Conservation (phyloP, 441 rosid species). For the Isatis lusitanica region DNA sequence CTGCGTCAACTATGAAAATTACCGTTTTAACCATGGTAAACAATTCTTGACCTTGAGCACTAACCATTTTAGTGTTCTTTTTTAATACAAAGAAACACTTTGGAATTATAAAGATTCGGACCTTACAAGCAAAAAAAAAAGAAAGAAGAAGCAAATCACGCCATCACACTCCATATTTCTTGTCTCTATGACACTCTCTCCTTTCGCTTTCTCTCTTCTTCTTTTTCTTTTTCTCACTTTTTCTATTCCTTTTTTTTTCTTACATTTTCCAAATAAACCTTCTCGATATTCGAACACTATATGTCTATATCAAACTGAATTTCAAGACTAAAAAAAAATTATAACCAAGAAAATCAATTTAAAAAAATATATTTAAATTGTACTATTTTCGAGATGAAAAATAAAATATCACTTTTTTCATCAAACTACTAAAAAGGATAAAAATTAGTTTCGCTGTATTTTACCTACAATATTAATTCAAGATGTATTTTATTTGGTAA, state of each 20-base stretch:
- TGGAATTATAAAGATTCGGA: slow-evolving; percentile 74
- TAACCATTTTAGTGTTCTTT: background rate
- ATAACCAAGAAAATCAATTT: background rate
- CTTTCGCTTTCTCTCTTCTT: slow-evolving; percentile 44
- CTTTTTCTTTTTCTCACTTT: slow-evolving; percentile 28
- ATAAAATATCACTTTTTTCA: background rate
- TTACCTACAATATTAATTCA: background rate
- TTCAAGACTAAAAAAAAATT: background rate
- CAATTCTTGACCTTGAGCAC: background rate
- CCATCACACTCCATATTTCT: slow-evolving; percentile 42
- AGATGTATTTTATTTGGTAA: background rate
- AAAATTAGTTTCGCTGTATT: background rate
- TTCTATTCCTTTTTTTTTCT: background rate
- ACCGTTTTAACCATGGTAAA: slow-evolving; percentile 16
- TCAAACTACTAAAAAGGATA: background rate
- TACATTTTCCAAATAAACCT: background rate
- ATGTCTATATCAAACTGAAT: background rate
- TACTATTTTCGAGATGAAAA: background rate
- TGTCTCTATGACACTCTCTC: slow-evolving; percentile 31
- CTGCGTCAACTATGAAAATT: slow-evolving; percentile 11
- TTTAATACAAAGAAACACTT: slow-evolving; percentile 26
- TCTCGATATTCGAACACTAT: slow-evolving; percentile 17
- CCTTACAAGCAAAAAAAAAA: slow-evolving; percentile 36
- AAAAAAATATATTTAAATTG: background rate
- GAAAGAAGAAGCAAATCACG: slow-evolving; percentile 45